Percentiles rank a stretch among this genome's conserved stretches.
Conservation (phyloP, 1,284 basidiomycete genomes). For the Phellinidium pouzarii region DNA sequence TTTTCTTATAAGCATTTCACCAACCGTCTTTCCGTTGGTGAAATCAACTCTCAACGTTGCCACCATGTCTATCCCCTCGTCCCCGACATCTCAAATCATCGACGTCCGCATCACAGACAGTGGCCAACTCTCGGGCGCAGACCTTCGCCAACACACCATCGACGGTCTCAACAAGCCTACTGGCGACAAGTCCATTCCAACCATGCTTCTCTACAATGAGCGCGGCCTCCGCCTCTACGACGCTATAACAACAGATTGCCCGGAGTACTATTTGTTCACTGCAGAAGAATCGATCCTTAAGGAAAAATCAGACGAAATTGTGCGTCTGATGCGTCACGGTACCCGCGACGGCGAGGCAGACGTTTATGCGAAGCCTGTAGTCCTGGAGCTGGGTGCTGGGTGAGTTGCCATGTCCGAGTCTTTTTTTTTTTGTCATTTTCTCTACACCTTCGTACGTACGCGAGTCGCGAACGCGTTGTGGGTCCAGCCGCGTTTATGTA, state of each 20-base stretch:
- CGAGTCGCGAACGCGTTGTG: slow-evolving; percentile 7
- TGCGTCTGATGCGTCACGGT: slow-evolving; percentile 72
- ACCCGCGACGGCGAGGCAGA: slow-evolving; percentile 43
- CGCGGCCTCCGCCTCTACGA: slow-evolving; percentile 79
- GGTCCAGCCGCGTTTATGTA: slow-evolving; percentile 7
- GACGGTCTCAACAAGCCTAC: slow-evolving; percentile 47
- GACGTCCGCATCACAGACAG: slow-evolving; percentile 9
- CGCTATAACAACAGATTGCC: slow-evolving; percentile 71
- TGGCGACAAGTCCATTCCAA: slow-evolving; percentile 68
- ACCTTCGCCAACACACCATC: slow-evolving; percentile 43
- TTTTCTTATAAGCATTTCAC: too few species aligned
- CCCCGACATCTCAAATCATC: slow-evolving; percentile 4
- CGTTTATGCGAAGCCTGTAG: slow-evolving; percentile 41
- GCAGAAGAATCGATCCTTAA: slow-evolving; percentile 69
- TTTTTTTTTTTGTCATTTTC: slow-evolving; percentile 7
- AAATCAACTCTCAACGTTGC: too few species aligned
- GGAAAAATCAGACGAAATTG: slow-evolving; percentile 53
- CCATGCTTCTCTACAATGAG: slow-evolving; percentile 84
- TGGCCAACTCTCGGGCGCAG: slow-evolving; percentile 16
- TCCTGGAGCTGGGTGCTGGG: slow-evolving; percentile 87
- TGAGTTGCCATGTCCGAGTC: slow-evolving; percentile 41
- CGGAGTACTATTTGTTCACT: slow-evolving; percentile 76
- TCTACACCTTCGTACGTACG: neutral
- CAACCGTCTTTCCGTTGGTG: too few species aligned
- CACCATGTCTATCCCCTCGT: neutral